Evolutionary conservation across 1,284 basidiomycete genomes (phyloP).

Genomic region (Puccinia sorghi): DNA sequence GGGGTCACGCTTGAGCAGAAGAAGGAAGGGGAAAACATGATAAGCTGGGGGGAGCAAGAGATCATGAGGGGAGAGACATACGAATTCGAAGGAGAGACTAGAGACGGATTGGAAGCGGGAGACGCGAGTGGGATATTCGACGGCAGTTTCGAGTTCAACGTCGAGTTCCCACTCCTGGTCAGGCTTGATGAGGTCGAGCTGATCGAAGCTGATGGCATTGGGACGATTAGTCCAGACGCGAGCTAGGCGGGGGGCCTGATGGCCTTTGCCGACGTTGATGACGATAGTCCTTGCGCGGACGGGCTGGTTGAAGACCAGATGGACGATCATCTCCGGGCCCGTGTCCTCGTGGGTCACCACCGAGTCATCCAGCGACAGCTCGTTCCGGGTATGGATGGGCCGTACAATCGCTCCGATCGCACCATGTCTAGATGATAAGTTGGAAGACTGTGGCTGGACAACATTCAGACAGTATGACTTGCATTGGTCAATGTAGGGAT

Average conservation of each 20-base stretch:
- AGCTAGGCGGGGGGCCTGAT: conserved; percentile 19
- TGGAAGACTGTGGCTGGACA: conserved; percentile 13
- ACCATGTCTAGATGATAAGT: not conserved
- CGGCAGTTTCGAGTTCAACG: conserved; percentile 23
- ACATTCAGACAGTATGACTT: conserved; percentile 41
- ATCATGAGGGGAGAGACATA: not conserved
- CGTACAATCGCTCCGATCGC: conserved; percentile 16
- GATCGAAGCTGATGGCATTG: conserved; percentile 36
- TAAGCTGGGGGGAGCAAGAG: not conserved
- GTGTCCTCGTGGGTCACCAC: conserved; percentile 20
- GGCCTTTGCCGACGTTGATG: conserved; percentile 27
- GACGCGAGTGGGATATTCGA: conserved; percentile 44
- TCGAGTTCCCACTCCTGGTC: conserved; percentile 48
- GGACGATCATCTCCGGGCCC: conserved; percentile 46
- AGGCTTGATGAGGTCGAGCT: conserved; percentile 18
- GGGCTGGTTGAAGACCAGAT: conserved; percentile 40
- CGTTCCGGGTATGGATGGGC: conserved; percentile 33
- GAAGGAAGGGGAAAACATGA: not conserved
- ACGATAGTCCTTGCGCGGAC: conserved; percentile 35
- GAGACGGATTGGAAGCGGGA: conserved; percentile 48
- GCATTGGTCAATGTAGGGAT: conserved; percentile 43
- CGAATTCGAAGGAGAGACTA: conserved; percentile 43
- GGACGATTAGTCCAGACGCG: conserved; percentile 38
- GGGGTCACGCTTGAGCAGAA: conserved; percentile 20
- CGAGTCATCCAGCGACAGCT: conserved; percentile 27